Conservation (phyloP, 2,329 filamentous ascomycete genomes). For the Verticillium albo-atrum region DNA sequence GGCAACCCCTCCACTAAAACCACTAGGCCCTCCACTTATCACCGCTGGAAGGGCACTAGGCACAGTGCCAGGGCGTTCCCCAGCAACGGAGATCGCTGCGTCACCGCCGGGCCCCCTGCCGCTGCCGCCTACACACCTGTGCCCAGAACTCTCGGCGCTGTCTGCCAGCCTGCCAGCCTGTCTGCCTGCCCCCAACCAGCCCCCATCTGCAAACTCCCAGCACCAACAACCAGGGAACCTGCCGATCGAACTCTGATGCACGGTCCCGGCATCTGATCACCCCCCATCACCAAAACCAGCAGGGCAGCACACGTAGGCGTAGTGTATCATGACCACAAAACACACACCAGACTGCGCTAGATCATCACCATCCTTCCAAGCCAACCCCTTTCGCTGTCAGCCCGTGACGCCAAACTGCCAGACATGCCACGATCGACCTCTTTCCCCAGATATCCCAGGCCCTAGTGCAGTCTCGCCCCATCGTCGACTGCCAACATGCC, state of each 20-base stretch:
- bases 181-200: background rate
- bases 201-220: background rate
- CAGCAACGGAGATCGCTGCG: slow-evolving; percentile 11
- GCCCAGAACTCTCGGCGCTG: too few species aligned
- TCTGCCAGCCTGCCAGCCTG: slow-evolving; percentile 3
- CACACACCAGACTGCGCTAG: too few species aligned
- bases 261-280: background rate
- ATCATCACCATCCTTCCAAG: background rate
- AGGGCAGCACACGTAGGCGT: too few species aligned
- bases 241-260: background rate
- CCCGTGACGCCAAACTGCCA: background rate
- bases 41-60: background rate
- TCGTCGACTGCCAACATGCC: background rate
- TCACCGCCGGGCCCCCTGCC: background rate
- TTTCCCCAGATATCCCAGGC: background rate
- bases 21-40: slow-evolving; percentile 4
- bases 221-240: background rate
- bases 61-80: slow-evolving; percentile 6
- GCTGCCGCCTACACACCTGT: background rate
- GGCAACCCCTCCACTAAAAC: slow-evolving; percentile 3
- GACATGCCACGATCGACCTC: background rate
- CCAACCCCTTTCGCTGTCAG: background rate
- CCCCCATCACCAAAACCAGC: background rate
- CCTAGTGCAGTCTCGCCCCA: background rate
- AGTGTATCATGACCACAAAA: background rate